Evolutionary conservation across 331 rosid species (phyloP).

Genomic region (Erythrophleum ivorense): DNA sequence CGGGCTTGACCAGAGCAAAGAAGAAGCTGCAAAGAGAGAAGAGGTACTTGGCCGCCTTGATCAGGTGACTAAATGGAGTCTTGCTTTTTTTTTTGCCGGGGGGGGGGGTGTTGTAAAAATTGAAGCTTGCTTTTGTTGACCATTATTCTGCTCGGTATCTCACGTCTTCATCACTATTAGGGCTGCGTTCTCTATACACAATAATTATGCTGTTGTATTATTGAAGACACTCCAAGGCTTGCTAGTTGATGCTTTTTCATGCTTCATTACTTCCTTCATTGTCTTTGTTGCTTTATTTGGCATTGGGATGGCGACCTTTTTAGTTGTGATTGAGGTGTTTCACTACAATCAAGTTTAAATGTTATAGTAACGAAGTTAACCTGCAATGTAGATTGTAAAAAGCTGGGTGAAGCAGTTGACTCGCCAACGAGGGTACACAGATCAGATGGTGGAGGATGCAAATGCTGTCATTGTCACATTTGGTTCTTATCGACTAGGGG

Average conservation of each 20-base stretch:
- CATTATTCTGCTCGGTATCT: background rate
- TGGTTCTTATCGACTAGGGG: conserved; percentile 64
- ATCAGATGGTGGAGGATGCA: conserved; percentile 64
- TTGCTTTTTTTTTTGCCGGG: background rate
- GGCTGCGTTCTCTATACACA: background rate
- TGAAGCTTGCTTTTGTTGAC: background rate
- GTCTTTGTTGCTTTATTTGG: background rate
- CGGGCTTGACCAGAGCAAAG: conserved; percentile 63
- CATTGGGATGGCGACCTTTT: conserved; percentile 12
- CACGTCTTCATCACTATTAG: background rate
- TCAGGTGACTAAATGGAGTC: conserved; percentile 43
- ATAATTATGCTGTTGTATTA: background rate
- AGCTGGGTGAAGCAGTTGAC: conserved; percentile 73
- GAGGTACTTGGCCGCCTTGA: conserved; percentile 66
- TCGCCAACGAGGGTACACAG: conserved; percentile 64
- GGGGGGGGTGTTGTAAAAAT: background rate
- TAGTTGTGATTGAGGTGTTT: conserved; percentile 26
- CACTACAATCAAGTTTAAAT: conserved; percentile 4
- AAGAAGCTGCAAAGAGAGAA: conserved; percentile 57
- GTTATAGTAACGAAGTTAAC: conserved; percentile 28
- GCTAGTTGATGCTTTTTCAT: background rate
- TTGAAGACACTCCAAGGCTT: background rate
- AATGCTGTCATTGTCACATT: conserved; percentile 57
- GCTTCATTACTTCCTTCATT: background rate
- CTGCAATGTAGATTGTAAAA: conserved; percentile 64